phyloP scores from a whole-genome alignment of 768 basidiomycete genomes.

The Auricularia auricula-judae region DNA sequence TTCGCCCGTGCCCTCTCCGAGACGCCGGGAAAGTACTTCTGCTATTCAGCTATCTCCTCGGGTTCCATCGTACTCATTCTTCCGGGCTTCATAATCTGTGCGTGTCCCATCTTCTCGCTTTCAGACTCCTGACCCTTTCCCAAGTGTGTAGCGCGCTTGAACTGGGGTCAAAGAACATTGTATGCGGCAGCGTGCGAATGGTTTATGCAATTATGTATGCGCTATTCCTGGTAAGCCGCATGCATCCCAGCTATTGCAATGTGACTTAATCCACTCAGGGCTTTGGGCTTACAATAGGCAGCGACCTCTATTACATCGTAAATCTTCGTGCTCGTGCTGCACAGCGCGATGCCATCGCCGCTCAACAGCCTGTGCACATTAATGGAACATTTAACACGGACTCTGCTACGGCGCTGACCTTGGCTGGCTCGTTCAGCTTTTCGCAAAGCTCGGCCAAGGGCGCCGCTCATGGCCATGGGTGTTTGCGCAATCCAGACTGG shows the following conservation, averaged over 20 bases:
- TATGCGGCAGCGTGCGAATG: conserved; percentile 78
- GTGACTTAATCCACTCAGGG: conserved; percentile 29
- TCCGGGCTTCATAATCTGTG: conserved; percentile 79
- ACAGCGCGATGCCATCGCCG: conserved; percentile 42
- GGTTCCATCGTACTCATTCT: conserved; percentile 80
- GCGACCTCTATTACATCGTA: conserved; percentile 65
- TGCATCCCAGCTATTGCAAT: neutral
- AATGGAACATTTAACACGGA: conserved; percentile 62
- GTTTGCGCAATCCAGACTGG: conserved; percentile 53
- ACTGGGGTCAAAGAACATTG: conserved; percentile 75
- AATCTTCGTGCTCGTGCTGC: conserved; percentile 41
- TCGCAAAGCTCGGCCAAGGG: conserved; percentile 30
- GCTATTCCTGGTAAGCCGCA: conserved; percentile 38
- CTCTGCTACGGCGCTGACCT: conserved; percentile 29
- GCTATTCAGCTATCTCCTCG: conserved; percentile 86
- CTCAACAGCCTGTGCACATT: conserved; percentile 38
- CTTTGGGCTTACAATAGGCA: conserved; percentile 76
- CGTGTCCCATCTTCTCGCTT: conserved; percentile 15
- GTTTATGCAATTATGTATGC: conserved; percentile 85
- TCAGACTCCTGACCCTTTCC: conserved; percentile 7
- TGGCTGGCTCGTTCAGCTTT: conserved; percentile 57
- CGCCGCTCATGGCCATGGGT: conserved; percentile 46
- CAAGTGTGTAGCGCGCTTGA: conserved; percentile 73
- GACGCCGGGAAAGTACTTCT: conserved; percentile 68
- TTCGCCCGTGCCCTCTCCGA: conserved; percentile 71